phyloP scores from a whole-genome alignment of 2,329 filamentous ascomycete species.

The Aspergillus cejpii region DNA sequence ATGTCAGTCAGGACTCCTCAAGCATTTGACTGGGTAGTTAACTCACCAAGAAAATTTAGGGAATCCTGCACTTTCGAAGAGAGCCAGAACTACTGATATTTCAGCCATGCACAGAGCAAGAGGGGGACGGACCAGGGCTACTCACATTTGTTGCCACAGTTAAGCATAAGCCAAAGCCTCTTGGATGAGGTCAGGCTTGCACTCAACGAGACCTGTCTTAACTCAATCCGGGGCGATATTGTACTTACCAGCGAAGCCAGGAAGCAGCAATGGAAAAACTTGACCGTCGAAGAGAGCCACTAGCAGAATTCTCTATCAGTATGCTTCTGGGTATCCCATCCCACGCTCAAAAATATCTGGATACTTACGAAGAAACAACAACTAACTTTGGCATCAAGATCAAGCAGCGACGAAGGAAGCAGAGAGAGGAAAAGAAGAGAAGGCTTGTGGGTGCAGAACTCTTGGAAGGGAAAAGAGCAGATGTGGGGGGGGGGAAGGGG shows the following conservation, averaged over 20 bases:
- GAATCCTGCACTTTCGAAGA: too few species aligned
- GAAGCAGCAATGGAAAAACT: background rate
- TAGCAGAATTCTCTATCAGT: background rate
- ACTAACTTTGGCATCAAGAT: background rate
- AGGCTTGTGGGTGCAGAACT: too few species aligned
- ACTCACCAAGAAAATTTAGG: too few species aligned
- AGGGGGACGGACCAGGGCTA: background rate
- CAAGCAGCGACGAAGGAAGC: background rate
- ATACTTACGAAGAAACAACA: background rate
- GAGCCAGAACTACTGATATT: background rate
- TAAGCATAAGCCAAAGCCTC: background rate
- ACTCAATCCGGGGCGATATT: background rate
- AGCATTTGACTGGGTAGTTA: too few species aligned
- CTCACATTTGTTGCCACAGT: background rate
- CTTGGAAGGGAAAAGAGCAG: background rate
- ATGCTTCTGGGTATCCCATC: background rate
- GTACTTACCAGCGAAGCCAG: background rate
- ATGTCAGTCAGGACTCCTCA: too few species aligned
- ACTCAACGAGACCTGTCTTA: background rate
- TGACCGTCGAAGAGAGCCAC: background rate
- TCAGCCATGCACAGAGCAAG: background rate
- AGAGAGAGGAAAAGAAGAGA: background rate
- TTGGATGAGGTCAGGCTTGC: background rate
- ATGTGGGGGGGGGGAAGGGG: background rate
- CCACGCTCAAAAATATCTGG: background rate